Percentiles rank a stretch among this genome's conserved stretches.
These are phyloP conservation scores for Lecanosticta acicola DNA, from an alignment of 2,329 filamentous ascomycete species.

Conservation along the genomic window DNA sequence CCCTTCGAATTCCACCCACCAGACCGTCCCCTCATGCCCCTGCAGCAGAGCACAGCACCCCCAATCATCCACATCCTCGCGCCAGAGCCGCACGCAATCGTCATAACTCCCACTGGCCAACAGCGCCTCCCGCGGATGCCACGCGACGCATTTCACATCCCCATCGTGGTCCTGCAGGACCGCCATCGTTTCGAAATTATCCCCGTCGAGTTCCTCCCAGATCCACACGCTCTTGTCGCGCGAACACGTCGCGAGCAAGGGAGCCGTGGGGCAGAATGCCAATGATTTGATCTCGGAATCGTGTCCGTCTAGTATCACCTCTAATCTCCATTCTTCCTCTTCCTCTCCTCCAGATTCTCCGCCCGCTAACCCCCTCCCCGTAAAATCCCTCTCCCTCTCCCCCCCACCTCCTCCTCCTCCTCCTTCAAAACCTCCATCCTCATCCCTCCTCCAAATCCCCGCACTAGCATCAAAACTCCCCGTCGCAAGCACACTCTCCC, in stretches of 20 bases:
- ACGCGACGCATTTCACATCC: constrained; percentile 89
- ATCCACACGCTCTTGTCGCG: constrained; percentile 96
- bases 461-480: constrained; percentile 92
- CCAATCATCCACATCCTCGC: constrained; percentile 92
- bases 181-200: constrained; percentile 94
- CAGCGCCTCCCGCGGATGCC: constrained; percentile 75
- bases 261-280: constrained; percentile 66
- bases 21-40: constrained; percentile 81
- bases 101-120: constrained; percentile 92
- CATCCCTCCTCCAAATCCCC: constrained; percentile 64
- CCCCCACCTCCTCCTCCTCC: too few relatives aligned
- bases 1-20: constrained; percentile 68
- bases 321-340: constrained; percentile 85
- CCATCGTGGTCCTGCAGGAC: constrained; percentile 91
- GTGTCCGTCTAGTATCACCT: constrained; percentile 86
- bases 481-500: constrained; percentile 74
- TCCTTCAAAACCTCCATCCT: constrained; percentile 39
- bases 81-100: constrained; percentile 81
- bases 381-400: constrained; percentile 34
- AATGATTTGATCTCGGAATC: constrained; percentile 87
- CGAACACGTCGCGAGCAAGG: constrained; percentile 81
- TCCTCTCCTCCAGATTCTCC: constrained; percentile 45
- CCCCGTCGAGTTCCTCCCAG: constrained; percentile 93
- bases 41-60: constrained; percentile 76
- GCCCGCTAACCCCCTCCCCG: constrained; percentile 22